Conservation (phyloP, 805 yeast species). For the Cyberlindnera xishuangbannaensis region DNA sequence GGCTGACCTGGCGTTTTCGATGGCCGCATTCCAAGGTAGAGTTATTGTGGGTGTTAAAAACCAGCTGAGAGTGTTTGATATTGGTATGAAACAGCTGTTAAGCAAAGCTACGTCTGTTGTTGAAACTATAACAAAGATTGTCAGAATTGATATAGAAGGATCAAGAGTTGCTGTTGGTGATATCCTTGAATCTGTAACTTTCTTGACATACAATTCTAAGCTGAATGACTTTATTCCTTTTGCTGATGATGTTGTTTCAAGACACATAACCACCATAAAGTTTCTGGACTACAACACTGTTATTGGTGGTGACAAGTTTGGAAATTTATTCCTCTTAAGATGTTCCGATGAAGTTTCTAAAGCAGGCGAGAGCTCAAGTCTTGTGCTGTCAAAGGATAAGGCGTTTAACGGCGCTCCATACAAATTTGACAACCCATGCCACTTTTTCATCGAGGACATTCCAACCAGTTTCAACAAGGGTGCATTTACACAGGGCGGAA, state of each 20-base stretch:
- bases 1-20: conserved; percentile 40
- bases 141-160: conserved; percentile 45
- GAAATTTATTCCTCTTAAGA: conserved; percentile 67
- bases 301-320: conserved; percentile 83
- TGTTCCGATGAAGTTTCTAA: conserved; percentile 45
- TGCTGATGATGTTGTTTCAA: conserved; percentile 60
- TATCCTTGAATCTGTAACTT: conserved; percentile 56
- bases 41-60: conserved; percentile 54
- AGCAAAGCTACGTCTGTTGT: conserved; percentile 52
- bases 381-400: conserved; percentile 28
- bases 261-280: conserved; percentile 58
- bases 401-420: conserved; percentile 46
- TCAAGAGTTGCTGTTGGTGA: conserved; percentile 68
- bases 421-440: conserved; percentile 46
- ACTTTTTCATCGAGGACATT: conserved; percentile 66
- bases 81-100: conserved; percentile 77
- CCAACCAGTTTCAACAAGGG: conserved; percentile 56
- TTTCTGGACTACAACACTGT: conserved; percentile 72
- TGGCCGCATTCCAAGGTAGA: conserved; percentile 52
- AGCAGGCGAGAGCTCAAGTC: conserved; percentile 41
- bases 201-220: conserved; percentile 44
- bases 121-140: conserved; percentile 42
- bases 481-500: conserved; percentile 53
- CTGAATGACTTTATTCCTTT: conserved; percentile 52
- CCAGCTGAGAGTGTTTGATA: conserved; percentile 52